Evolutionary conservation across 225 moss, liverwort and hornwort genomes (phyloP).

Genomic region (Pseudoscleropodium purum): DNA sequence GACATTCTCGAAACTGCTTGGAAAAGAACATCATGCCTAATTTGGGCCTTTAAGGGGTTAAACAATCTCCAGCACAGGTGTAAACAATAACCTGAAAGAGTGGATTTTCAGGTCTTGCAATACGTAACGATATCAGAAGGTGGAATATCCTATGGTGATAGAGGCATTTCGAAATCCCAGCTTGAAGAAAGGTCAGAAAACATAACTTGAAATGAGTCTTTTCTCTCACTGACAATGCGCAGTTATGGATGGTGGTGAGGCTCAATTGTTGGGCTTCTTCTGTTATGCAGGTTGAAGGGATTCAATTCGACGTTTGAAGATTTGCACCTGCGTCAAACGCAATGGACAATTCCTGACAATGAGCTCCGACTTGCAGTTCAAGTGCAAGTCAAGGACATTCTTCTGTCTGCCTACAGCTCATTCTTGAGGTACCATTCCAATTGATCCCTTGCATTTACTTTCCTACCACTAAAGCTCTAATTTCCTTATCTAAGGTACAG

Average conservation of each 20-base stretch:
- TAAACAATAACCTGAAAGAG: neutral
- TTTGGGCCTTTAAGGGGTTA: neutral
- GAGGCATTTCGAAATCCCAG: neutral
- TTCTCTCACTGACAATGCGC: neutral
- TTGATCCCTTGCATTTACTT: neutral
- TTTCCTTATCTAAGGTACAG: neutral
- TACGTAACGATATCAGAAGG: neutral
- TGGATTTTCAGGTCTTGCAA: neutral
- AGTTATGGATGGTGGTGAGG: neutral
- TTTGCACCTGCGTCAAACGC: neutral
- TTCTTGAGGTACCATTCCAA: neutral
- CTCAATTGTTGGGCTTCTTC: neutral
- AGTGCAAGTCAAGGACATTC: neutral
- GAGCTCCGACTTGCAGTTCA: neutral
- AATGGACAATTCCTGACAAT: neutral
- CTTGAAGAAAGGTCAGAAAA: neutral
- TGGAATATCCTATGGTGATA: neutral
- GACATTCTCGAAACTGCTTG: neutral
- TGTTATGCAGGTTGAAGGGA: neutral
- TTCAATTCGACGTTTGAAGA: neutral
- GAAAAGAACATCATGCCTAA: neutral
- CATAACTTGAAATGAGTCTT: neutral
- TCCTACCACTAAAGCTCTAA: neutral
- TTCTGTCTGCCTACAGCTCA: neutral
- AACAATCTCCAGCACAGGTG: neutral